These are phyloP conservation scores for Eutypa lata DNA, from an alignment of 2,329 filamentous ascomycete species.

Conservation along the genomic window DNA sequence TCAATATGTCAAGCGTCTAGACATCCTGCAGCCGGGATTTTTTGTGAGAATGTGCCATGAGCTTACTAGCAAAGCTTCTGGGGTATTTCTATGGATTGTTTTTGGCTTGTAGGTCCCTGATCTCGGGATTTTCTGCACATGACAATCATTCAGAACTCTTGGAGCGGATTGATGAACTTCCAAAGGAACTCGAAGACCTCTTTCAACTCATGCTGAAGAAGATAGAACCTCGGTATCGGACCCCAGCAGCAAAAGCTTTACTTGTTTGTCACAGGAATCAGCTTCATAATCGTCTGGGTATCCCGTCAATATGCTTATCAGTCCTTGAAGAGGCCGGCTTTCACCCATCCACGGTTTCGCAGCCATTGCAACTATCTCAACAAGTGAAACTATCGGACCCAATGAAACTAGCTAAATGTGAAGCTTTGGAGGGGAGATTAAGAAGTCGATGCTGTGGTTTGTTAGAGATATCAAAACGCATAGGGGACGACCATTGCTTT, in stretches of 20 bases:
- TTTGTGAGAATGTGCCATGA: slow-evolving; percentile 1
- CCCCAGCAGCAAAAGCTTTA: neutral
- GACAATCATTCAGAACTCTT: slow-evolving; percentile 7
- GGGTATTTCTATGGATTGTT: slow-evolving; percentile 14
- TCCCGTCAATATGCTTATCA: neutral
- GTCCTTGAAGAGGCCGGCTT: neutral
- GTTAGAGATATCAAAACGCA: neutral
- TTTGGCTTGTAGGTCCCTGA: slow-evolving; percentile 10
- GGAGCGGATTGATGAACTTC: slow-evolving; percentile 4
- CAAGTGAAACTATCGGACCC: neutral
- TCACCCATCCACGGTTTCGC: neutral
- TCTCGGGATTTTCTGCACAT: slow-evolving; percentile 5
- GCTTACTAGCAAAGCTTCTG: slow-evolving; percentile 7
- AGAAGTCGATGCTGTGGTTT: neutral
- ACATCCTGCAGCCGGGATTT: neutral
- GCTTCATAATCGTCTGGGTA: neutral
- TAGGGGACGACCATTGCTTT: neutral
- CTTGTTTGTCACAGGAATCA: neutral
- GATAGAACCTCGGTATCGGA: slow-evolving; percentile 3
- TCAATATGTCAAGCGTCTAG: neutral
- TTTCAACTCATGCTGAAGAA: slow-evolving; percentile 11
- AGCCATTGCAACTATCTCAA: neutral
- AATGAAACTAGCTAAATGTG: neutral
- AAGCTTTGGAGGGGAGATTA: neutral
- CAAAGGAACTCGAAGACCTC: slow-evolving; percentile 10